Conservation (phyloP, 208 protist genomes). For the Leptomonas seymouri region DNA sequence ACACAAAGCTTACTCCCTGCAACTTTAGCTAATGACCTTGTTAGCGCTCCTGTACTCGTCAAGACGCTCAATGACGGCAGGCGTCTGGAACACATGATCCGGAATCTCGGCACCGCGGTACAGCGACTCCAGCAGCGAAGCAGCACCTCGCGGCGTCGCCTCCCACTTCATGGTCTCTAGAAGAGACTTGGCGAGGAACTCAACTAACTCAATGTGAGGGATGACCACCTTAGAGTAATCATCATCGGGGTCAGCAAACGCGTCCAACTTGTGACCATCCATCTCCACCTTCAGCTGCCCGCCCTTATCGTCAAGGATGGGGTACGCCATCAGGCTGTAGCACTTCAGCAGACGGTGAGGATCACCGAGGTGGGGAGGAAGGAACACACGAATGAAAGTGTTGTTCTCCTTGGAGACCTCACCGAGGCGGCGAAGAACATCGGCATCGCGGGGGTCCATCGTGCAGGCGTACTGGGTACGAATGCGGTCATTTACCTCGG, state of each 20-base stretch:
- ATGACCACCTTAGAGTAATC: conserved; percentile 92
- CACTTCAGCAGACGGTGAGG: conserved; percentile 88
- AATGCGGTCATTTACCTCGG: conserved; percentile 86
- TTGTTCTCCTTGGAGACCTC: conserved; percentile 89
- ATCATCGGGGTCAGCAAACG: conserved; percentile 90
- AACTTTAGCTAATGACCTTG: conserved; percentile 64
- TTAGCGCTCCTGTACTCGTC: conserved; percentile 81
- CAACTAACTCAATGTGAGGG: conserved; percentile 86
- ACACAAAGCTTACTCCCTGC: background rate
- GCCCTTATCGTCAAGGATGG: conserved; percentile 90
- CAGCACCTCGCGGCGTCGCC: conserved; percentile 82
- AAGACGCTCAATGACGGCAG: conserved; percentile 83
- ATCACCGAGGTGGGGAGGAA: conserved; percentile 86
- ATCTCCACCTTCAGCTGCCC: conserved; percentile 88
- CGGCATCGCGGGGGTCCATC: conserved; percentile 86
- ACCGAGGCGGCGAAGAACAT: conserved; percentile 78
- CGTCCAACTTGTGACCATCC: conserved; percentile 81
- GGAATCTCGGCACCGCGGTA: conserved; percentile 90
- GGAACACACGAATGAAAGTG: conserved; percentile 87
- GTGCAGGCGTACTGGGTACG: conserved; percentile 83
- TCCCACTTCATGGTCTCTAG: conserved; percentile 92
- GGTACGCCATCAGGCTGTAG: conserved; percentile 91
- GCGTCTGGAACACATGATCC: conserved; percentile 91
- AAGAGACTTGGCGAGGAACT: conserved; percentile 86
- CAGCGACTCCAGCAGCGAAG: conserved; percentile 88